Conservation (phyloP, 192 early-diverging fungal species). For the Linnemannia zychae region DNA sequence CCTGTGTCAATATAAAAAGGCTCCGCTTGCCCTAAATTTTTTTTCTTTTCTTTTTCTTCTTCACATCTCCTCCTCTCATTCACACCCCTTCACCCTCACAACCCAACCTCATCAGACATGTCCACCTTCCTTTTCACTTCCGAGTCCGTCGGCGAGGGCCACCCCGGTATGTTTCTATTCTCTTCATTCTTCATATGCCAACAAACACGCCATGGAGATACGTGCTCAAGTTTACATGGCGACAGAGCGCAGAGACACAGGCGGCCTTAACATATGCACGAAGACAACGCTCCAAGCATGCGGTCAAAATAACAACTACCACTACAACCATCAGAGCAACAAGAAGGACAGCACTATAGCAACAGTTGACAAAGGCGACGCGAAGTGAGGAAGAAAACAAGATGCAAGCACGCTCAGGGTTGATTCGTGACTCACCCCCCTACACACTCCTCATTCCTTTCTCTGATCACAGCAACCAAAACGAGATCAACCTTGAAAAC, state of each 20-base stretch:
- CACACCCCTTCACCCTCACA: not conserved
- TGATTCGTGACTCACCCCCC: not conserved
- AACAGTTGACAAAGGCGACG: not conserved
- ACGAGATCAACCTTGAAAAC: not conserved
- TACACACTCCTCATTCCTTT: not conserved
- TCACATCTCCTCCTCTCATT: conserved; percentile 6
- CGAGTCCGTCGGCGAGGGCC: conserved; percentile 99
- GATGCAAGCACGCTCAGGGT: not conserved
- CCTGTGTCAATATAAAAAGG: conserved; percentile 28
- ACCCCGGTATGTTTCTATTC: conserved; percentile 83
- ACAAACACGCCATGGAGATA: not conserved
- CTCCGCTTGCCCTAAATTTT: not conserved
- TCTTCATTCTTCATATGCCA: not conserved
- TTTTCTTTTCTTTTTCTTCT: conserved; percentile 18
- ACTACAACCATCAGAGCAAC: not conserved
- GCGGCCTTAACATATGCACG: too few species aligned
- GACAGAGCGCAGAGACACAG: too few species aligned
- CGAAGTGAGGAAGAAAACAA: not conserved
- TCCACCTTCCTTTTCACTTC: conserved; percentile 98
- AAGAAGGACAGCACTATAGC: not conserved
- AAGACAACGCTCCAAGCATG: too few species aligned
- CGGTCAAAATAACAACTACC: not conserved
- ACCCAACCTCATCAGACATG: conserved; percentile 30
- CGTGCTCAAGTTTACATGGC: too few species aligned
- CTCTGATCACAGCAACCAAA: too few species aligned